These are phyloP conservation scores for Kregervanrija fluxuum DNA, from an alignment of 805 yeast genomes.

Conservation along the genomic window DNA sequence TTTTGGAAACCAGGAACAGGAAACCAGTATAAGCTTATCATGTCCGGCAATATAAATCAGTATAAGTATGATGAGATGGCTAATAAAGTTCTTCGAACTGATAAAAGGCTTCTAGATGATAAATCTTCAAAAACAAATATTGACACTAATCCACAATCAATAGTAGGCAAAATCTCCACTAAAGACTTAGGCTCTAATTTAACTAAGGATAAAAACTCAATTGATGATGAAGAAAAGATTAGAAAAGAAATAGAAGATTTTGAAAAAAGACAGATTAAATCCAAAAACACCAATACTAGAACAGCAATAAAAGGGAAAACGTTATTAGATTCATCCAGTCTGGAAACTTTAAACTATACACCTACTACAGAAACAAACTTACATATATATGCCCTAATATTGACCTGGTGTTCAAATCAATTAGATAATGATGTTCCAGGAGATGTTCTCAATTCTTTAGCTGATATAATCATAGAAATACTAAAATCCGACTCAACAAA, in stretches of 20 bases:
- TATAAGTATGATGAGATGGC: conserved; percentile 72
- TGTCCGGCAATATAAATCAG: conserved; percentile 14
- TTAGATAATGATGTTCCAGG: conserved; percentile 72
- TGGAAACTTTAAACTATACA: conserved; percentile 50
- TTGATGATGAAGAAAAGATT: conserved; percentile 13
- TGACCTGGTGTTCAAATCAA: conserved; percentile 48
- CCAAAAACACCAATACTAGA: conserved; percentile 1
- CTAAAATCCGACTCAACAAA: conserved; percentile 40
- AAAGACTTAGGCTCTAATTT: conserved; percentile 54
- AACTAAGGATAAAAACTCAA: conserved; percentile 14
- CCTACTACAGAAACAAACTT: conserved; percentile 53
- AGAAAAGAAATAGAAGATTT: conserved; percentile 6
- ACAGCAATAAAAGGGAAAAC: conserved; percentile 13
- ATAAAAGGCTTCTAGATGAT: conserved; percentile 41
- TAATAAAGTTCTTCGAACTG: conserved; percentile 60
- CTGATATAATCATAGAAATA: conserved; percentile 54
- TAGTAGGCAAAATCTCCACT: conserved; percentile 60
- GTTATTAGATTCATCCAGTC: conserved; percentile 25
- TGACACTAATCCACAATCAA: conserved; percentile 63
- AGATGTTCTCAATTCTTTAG: conserved; percentile 61
- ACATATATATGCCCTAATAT: conserved; percentile 46
- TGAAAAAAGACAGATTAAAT: conserved; percentile 6
- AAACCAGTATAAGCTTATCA: not conserved
- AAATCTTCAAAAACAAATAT: conserved; percentile 36
- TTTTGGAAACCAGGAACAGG: too few species aligned